These are phyloP conservation scores for Trichocladium uniseriatum DNA, from an alignment of 495 filamentous ascomycete species.

Conservation along the genomic window DNA sequence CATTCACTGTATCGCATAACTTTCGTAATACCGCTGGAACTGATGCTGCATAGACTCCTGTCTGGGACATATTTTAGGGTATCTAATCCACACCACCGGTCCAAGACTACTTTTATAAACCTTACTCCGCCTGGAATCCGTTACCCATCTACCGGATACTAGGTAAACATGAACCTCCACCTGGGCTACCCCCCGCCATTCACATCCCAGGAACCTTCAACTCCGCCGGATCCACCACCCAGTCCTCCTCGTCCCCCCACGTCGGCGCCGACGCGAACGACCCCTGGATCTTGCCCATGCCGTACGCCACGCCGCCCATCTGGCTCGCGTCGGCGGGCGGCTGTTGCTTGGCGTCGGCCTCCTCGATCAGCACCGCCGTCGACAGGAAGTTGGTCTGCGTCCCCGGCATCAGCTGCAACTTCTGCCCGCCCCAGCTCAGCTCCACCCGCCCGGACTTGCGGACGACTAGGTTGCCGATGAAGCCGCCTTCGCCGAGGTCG, in stretches of 20 bases:
- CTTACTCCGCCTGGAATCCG: background rate
- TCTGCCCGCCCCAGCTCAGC: conserved; percentile 51
- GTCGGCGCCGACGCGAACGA: conserved; percentile 49
- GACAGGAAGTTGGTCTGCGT: conserved; percentile 37
- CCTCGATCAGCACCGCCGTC: conserved; percentile 37
- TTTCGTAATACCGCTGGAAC: no score
- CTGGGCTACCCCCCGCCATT: background rate
- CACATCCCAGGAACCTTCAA: conserved; percentile 14
- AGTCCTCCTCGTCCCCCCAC: conserved; percentile 42
- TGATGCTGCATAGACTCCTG: background rate
- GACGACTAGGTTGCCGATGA: conserved; percentile 49
- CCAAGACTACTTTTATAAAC: background rate
- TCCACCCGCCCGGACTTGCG: conserved; percentile 51
- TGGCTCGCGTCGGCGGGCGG: conserved; percentile 16
- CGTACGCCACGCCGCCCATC: conserved; percentile 34
- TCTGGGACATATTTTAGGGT: background rate
- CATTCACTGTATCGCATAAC: no score
- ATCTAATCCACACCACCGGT: conserved; percentile 2
- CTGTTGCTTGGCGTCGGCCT: conserved; percentile 30
- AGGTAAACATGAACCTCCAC: no score
- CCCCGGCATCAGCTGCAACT: conserved; percentile 36
- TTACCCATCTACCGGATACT: background rate
- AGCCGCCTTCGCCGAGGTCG: conserved; percentile 33
- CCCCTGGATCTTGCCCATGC: conserved; percentile 50
- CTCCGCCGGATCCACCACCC: conserved; percentile 26